These are phyloP conservation scores for Globisporangium solare DNA, from an alignment of 352 stramenopile genomes.

Conservation along the genomic window DNA sequence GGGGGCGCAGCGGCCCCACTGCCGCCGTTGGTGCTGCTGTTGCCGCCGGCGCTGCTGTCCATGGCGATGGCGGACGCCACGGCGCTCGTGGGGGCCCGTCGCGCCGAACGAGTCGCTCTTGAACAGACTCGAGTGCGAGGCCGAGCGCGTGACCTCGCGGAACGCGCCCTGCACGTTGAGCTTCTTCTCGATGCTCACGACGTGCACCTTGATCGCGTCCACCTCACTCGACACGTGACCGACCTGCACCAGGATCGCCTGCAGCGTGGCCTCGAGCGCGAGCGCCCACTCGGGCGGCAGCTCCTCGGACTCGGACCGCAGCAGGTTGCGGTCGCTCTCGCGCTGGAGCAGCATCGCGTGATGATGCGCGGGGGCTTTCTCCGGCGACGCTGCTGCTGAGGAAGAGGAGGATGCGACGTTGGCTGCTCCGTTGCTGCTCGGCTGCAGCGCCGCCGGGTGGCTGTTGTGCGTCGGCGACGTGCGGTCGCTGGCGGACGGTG, in stretches of 20 bases:
- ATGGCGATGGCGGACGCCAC: background rate
- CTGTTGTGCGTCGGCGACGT: background rate
- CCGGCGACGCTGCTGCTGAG: background rate
- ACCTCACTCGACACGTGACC: constrained; percentile 48
- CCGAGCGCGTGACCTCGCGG: constrained; percentile 29
- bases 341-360: background rate
- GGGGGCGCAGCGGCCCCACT: too few relatives aligned
- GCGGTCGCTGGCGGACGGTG: too few relatives aligned
- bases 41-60: background rate
- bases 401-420: too few relatives aligned
- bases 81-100: too few relatives aligned
- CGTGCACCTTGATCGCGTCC: constrained; percentile 30
- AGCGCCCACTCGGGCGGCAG: constrained; percentile 41
- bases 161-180: constrained; percentile 45
- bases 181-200: constrained; percentile 43
- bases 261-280: constrained; percentile 43
- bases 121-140: constrained; percentile 19
- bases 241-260: constrained; percentile 51
- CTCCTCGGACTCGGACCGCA: constrained; percentile 13
- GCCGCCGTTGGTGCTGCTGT: background rate
- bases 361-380: background rate
- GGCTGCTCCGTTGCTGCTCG: too few relatives aligned
- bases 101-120: constrained; percentile 12
- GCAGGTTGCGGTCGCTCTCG: constrained; percentile 4
- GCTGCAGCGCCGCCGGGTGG: background rate